Percentiles rank a stretch among this genome's conserved stretches.
These are phyloP conservation scores for Hyphochytrium catenoides DNA, from an alignment of 352 stramenopile genomes.

Conservation along the genomic window DNA sequence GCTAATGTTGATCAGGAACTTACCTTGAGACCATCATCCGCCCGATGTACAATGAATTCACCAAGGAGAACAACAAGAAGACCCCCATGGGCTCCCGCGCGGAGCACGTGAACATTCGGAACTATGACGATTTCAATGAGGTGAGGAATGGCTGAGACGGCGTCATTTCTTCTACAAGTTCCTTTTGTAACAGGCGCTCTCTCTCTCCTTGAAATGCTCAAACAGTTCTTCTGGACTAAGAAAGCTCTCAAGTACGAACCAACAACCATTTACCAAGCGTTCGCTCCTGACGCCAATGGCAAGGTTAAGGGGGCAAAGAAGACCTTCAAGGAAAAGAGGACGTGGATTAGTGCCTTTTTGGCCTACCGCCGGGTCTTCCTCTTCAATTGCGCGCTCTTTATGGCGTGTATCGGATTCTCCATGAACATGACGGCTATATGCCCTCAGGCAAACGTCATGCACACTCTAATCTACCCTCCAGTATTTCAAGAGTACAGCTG, in stretches of 20 bases:
- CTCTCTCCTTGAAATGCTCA: too few species aligned
- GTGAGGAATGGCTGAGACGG: too few species aligned
- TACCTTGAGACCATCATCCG: constrained; percentile 47
- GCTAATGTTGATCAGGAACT: too few species aligned
- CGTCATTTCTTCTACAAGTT: too few species aligned
- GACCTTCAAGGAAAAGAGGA: constrained; percentile 47
- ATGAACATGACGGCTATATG: constrained; percentile 50
- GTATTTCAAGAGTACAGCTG: too few species aligned
- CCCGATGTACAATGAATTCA: constrained; percentile 46
- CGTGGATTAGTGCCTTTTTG: constrained; percentile 36
- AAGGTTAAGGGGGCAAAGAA: constrained; percentile 51
- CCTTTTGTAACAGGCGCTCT: too few species aligned
- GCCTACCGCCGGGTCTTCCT: constrained; percentile 57
- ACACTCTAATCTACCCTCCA: too few species aligned
- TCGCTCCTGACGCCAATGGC: constrained; percentile 45
- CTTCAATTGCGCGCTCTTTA: constrained; percentile 43
- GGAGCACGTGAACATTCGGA: constrained; percentile 39
- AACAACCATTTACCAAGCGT: constrained; percentile 29
- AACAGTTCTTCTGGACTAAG: constrained; percentile 64
- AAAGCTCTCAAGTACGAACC: constrained; percentile 51
- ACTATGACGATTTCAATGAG: constrained; percentile 71
- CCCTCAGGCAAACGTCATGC: constrained; percentile 42
- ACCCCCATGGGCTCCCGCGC: constrained; percentile 39
- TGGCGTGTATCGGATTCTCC: constrained; percentile 27
- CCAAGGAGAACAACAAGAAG: constrained; percentile 67